These are phyloP conservation scores for Prosopis cineraria DNA, from an alignment of 306 rosid genomes.

Conservation along the genomic window DNA sequence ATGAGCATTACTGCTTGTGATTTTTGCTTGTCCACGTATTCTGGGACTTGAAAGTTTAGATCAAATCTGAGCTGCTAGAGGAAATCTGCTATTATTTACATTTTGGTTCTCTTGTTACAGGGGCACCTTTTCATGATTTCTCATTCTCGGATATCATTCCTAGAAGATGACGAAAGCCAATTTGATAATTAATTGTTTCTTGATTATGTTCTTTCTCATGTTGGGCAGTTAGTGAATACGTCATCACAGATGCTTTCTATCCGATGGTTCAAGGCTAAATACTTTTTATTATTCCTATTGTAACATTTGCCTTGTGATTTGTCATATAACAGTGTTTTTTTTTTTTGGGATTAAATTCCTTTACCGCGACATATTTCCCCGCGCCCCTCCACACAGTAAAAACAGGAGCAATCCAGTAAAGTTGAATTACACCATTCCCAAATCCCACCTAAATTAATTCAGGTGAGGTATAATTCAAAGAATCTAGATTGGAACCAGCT, in stretches of 20 bases:
- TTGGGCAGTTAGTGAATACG: background rate
- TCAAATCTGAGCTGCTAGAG: background rate
- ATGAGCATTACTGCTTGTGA: constrained; percentile 11
- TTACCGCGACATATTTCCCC: background rate
- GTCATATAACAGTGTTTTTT: background rate
- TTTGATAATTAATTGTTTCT: background rate
- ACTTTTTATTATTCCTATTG: background rate
- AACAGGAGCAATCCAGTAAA: background rate
- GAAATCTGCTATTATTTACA: constrained; percentile 18
- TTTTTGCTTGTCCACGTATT: constrained; percentile 9
- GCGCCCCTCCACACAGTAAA: background rate
- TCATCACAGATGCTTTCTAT: background rate
- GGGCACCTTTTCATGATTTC: constrained; percentile 89
- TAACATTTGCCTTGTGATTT: background rate
- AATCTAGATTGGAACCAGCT: background rate
- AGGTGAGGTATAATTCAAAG: background rate
- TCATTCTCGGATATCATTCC: constrained; percentile 81
- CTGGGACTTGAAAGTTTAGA: constrained; percentile 16
- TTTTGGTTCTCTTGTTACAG: constrained; percentile 49
- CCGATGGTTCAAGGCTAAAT: background rate
- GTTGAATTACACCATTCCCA: too few relatives aligned
- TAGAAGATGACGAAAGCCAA: constrained; percentile 42
- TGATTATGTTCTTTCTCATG: background rate
- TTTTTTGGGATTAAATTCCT: background rate
- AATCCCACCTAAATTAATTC: too few relatives aligned